Conservation (phyloP, 176 grass and related monocot genomes). For the Tillandsia leiboldiana region DNA sequence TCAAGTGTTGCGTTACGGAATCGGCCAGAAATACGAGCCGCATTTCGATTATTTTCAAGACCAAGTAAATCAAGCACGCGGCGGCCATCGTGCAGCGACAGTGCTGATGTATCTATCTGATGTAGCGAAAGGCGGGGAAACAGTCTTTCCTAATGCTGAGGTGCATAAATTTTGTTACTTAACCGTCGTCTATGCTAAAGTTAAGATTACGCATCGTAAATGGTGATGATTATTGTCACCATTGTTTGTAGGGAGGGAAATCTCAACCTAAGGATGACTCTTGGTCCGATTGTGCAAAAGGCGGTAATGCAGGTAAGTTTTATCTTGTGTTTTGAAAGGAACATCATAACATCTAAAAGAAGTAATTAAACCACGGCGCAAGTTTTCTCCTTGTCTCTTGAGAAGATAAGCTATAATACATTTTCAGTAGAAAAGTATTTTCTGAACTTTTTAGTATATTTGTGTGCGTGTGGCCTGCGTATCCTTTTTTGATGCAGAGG, state of each 20-base stretch:
- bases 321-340: not conserved
- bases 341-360: not conserved
- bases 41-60: slow-evolving; percentile 79
- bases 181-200: not conserved
- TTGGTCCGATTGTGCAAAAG: slow-evolving; percentile 57
- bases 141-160: slow-evolving; percentile 63
- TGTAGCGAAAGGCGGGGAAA: slow-evolving; percentile 69
- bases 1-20: slow-evolving; percentile 57
- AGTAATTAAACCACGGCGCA: not conserved
- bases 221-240: not conserved
- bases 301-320: slow-evolving; percentile 59
- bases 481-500: not conserved
- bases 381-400: not conserved
- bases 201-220: not conserved
- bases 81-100: slow-evolving; percentile 72
- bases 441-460: not conserved
- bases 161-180: slow-evolving; percentile 10
- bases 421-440: not conserved
- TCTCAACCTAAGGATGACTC: slow-evolving; percentile 51
- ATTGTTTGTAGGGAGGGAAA: slow-evolving; percentile 40
- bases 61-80: slow-evolving; percentile 37
- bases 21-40: slow-evolving; percentile 61
- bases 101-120: slow-evolving; percentile 78
- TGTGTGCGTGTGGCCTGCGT: too few relatives aligned
- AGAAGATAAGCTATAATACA: not conserved